Conservation (phyloP, 2,329 filamentous ascomycete genomes). For the Ophiostoma novo-ulmi region DNA sequence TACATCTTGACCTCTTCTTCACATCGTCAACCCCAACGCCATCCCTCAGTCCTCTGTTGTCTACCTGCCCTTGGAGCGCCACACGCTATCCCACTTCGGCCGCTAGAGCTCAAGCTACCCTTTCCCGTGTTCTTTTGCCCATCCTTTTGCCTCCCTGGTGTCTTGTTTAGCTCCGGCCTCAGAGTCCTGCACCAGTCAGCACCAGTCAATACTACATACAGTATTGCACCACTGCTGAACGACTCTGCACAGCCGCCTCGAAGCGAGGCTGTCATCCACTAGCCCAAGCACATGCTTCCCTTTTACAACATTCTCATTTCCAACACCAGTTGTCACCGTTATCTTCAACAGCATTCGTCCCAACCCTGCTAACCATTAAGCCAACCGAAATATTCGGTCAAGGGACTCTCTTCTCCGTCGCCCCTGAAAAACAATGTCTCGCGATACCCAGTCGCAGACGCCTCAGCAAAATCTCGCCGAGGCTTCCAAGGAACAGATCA, state of each 20-base stretch:
- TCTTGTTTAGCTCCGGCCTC: not conserved
- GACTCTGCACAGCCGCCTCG: too few relatives aligned
- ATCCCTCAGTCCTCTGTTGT: not conserved
- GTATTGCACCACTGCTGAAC: too few relatives aligned
- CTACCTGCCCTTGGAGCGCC: not conserved
- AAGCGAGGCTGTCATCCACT: slow-evolving; percentile 17
- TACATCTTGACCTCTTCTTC: not conserved
- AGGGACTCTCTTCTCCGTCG: not conserved
- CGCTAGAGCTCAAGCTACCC: slow-evolving; percentile 5
- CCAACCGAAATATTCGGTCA: not conserved
- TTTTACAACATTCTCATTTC: not conserved
- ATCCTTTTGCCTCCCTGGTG: not conserved
- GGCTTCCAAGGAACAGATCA: slow-evolving; percentile 43
- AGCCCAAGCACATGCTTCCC: slow-evolving; percentile 4
- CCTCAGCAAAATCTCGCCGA: slow-evolving; percentile 33
- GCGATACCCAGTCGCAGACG: slow-evolving; percentile 35
- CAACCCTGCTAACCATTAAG: not conserved
- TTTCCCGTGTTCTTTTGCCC: slow-evolving; percentile 5
- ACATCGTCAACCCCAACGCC: not conserved
- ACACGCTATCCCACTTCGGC: not conserved
- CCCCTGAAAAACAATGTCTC: slow-evolving; percentile 31
- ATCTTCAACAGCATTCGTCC: too few relatives aligned
- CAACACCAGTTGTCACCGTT: not conserved
- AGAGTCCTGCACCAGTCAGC: not conserved
- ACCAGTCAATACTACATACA: not conserved